Evolutionary conservation across 176 grass and related monocot genomes (phyloP).

Genomic region (Phyllostachys edulis): DNA sequence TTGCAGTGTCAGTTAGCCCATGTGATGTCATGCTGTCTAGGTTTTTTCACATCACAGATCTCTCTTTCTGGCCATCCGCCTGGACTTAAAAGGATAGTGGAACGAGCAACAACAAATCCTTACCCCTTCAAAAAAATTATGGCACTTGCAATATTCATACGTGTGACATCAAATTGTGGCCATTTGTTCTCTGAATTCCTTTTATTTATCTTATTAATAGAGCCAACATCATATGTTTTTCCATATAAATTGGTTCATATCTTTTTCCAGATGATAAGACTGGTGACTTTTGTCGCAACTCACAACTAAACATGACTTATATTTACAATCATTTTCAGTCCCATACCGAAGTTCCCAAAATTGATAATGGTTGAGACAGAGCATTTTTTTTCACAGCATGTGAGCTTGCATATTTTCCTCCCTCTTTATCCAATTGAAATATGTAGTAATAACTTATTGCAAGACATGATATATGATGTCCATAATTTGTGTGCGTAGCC

Average conservation of each 20-base stretch:
- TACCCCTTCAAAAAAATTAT: neutral
- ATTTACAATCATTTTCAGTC: neutral
- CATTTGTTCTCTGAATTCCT: neutral
- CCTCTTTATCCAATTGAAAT: neutral
- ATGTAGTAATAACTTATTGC: neutral
- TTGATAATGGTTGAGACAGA: neutral
- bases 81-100: constrained; percentile 1
- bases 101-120: constrained; percentile 1
- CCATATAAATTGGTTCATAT: neutral
- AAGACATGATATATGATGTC: neutral
- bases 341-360: neutral
- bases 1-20: constrained; percentile 32
- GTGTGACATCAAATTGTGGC: neutral
- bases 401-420: neutral
- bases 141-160: neutral
- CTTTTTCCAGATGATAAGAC: neutral
- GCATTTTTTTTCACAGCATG: neutral
- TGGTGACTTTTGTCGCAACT: neutral
- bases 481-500: neutral
- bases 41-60: constrained; percentile 16
- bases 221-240: neutral
- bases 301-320: neutral
- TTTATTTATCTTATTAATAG: neutral
- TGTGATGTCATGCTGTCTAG: constrained; percentile 44
- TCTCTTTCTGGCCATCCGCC: neutral